Evolutionary conservation across 2,329 filamentous ascomycete species (phyloP).

Genomic region (Xylariaceae sp.): DNA sequence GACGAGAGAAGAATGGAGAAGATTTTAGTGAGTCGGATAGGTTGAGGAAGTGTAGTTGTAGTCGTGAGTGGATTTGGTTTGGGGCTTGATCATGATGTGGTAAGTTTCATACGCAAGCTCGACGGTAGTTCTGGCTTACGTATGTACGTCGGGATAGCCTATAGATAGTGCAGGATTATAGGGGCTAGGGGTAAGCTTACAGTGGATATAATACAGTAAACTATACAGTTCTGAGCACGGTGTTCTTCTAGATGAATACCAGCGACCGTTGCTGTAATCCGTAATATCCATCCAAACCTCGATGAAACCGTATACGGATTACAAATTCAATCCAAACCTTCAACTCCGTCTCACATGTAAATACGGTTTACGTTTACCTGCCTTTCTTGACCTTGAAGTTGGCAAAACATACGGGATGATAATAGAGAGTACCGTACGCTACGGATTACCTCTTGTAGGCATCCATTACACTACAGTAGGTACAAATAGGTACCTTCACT

Average conservation of each 20-base stretch:
- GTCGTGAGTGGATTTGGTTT: neutral
- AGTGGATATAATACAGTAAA: neutral
- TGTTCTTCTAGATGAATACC: neutral
- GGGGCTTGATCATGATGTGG: neutral
- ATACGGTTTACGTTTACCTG: no score
- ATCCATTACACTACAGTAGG: no score
- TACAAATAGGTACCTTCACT: no score
- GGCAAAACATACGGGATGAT: no score
- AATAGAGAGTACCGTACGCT: no score
- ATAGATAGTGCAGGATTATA: neutral
- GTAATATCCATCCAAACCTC: no score
- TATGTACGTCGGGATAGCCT: neutral
- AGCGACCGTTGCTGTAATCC: neutral
- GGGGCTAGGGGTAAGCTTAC: neutral
- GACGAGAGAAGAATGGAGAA: conserved; percentile 1
- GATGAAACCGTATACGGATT: no score
- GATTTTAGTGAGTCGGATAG: neutral
- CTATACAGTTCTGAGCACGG: neutral
- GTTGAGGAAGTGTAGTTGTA: neutral
- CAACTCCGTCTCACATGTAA: no score
- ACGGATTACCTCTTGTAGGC: no score
- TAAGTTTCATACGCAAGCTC: neutral
- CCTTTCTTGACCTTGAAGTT: no score
- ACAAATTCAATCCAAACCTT: no score
- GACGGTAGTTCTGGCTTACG: neutral